Evolutionary conservation across 1,139 yeast species (phyloP), one percentile per base, ranked within the genome.

Genomic region (Pichia norvegensis): DNA sequence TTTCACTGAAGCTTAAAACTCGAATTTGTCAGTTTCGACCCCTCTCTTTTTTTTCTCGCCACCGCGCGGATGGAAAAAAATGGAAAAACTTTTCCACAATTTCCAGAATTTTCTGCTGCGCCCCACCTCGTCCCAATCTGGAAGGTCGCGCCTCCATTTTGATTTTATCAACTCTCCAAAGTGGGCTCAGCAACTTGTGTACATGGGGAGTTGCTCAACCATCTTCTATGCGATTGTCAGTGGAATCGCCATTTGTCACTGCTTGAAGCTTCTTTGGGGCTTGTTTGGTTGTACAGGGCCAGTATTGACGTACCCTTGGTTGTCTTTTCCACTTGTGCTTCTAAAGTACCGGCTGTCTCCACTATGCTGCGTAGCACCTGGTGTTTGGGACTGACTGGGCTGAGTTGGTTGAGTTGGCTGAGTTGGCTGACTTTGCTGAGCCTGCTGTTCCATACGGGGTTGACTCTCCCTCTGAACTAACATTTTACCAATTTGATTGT

Each of bases 401-500:
- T n/a, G n/a, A n/a, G n/a, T n/a, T n/a, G n/a, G n/a, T 25, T 8
- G 29, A 8, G 29, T 25, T 25, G 29, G 29, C 29, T 25, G 29
- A 7, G 11, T 11, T 11, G 29, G 29, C 10, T 25, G 7, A 11
- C 29, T 11, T 11, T 25, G 29, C 16, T 31, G 35, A 14, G 20
- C 3, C 20, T 16, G 11, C 16, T 16, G 35, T 1, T 10, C 16
- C 11, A n/a, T n/a, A 13, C 14, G 31, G 14, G 11, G 11, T 13
- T 27, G 31, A 13, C 20, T 31, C 9, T 50, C 53, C 41, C 73
- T 59, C 41, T 66, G 66, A 31, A 67, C 54, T 0, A 73, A 69
- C 46, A 67, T 55, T 43, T 67, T 64, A n/a, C 64, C 62, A 43
- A 78, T 60, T 49, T 67, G 69, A 23, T 70, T 72, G 60, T 79